Evolutionary conservation across 1,139 yeast genomes (phyloP), one percentile per base, ranked within the genome.

Genomic region (Zygotorulaspora mrakii): DNA sequence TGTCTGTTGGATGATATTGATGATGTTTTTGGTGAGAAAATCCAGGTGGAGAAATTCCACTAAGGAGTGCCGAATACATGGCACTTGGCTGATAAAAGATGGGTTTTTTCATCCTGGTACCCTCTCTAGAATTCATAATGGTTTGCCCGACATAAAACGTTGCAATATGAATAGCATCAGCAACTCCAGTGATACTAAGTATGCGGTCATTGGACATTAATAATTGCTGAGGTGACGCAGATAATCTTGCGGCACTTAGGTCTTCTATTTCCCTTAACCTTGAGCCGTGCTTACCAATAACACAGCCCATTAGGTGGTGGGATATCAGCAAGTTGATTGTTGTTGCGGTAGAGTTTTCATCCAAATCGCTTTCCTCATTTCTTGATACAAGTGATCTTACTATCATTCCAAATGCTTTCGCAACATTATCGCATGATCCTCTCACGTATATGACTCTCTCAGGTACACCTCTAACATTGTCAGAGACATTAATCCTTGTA

Each of bases 131-230:
- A 48, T 79, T 83, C 44, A 77, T 61, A 41, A 82, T 69, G 5
- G 83, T 81, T 57, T 79, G 81, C 2, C 84, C 77, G 42, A 86
- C 73, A 56, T 82, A 82, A 59, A 80, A 84, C 1, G 82, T 70
- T 5, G 96, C 96, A 51, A 85, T 83, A 56, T 85, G 94, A 37
- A 88, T 76, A 2, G 95, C 89, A 64, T 84, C 94, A 3, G 89
- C 88, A 8, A 83, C 94, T 3, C 96, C 96, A 10, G 74, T 69
- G 13, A 88, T 74, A 21, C 79, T 72, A 39, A 88, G 66, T 4
- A 84, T 70, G 44, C 95, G 72, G 59, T 88, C 96, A 11, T 91
- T 85, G 1, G 94, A 83, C 47, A 74, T 74, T 1, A 95, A 88
- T 49, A 88, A 68, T 14, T 82, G 76, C 35, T 77, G 76, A 38